A percentile compares a stretch with the other conserved stretches of the same genome.
phyloP scores from a whole-genome alignment of 208 protist genomes.

The Blechomonas ayalai region DNA sequence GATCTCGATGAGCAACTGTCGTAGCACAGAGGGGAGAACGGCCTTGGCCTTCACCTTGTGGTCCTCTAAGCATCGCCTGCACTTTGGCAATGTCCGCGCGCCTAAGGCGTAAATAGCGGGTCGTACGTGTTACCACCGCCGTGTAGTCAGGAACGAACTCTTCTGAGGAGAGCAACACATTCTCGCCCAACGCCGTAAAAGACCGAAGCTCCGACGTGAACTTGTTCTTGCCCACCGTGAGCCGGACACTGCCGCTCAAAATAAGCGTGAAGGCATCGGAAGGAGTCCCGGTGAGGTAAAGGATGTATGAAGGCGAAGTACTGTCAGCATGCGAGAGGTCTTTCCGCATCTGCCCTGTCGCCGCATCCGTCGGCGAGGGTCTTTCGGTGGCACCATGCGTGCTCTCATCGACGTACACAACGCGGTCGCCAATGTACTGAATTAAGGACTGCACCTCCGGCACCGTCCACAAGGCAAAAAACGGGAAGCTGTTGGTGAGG shows the following conservation, averaged over 20 bases:
- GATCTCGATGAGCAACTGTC: too few relatives aligned
- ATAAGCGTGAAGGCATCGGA: constrained; percentile 51
- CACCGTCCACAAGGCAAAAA: constrained; percentile 57
- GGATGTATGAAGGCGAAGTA: constrained; percentile 1
- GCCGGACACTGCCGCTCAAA: constrained; percentile 43
- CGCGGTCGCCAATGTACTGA: constrained; percentile 34
- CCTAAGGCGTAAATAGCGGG: constrained; percentile 43
- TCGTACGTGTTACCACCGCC: constrained; percentile 37
- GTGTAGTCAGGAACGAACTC: constrained; percentile 65
- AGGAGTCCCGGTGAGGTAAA: constrained; percentile 33
- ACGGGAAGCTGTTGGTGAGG: constrained; percentile 40
- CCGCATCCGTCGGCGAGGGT: not conserved
- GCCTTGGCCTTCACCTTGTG: too few relatives aligned
- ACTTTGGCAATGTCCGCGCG: constrained; percentile 28
- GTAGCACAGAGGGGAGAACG: too few relatives aligned
- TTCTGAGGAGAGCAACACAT: constrained; percentile 17
- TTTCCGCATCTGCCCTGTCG: not conserved
- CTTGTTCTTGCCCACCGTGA: constrained; percentile 20
- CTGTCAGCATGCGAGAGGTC: not conserved
- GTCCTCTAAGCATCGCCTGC: too few relatives aligned
- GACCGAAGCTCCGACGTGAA: constrained; percentile 52
- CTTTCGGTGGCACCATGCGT: not conserved
- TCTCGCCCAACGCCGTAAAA: constrained; percentile 54
- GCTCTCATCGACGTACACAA: constrained; percentile 16
- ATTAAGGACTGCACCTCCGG: constrained; percentile 48